Evolutionary conservation across 73 alveolate species (phyloP).

Genomic region (Paraurostyla sp.): DNA sequence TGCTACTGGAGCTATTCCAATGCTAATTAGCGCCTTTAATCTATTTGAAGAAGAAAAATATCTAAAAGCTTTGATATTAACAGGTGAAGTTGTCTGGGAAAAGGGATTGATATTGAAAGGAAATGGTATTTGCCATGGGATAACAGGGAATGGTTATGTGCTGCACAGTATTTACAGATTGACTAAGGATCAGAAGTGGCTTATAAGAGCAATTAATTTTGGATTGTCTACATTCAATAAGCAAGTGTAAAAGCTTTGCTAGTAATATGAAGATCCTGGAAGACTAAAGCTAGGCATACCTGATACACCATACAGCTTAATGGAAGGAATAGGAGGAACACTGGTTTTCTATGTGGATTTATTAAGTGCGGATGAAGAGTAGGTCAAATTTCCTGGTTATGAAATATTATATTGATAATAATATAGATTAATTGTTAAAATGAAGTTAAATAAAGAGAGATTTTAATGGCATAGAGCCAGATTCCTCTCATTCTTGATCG

Average conservation of each 20-base stretch:
- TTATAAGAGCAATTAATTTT: constrained; percentile 78
- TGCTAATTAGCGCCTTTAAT: constrained; percentile 84
- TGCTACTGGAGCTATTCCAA: constrained; percentile 95
- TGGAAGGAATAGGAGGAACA: constrained; percentile 75
- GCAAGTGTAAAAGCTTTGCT: constrained; percentile 44
- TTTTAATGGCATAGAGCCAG: constrained; percentile 21
- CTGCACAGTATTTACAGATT: constrained; percentile 80
- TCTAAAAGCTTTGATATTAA: constrained; percentile 76
- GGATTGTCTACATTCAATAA: constrained; percentile 73
- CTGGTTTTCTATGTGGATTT: neutral
- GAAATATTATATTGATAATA: constrained; percentile 17
- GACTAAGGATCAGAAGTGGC: constrained; percentile 85
- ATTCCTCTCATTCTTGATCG: no score
- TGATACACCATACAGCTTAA: constrained; percentile 64
- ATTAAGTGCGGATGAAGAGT: neutral
- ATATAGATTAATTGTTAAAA: neutral
- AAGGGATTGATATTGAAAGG: constrained; percentile 95
- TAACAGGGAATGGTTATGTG: constrained; percentile 93
- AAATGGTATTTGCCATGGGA: constrained; percentile 97
- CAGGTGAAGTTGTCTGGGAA: constrained; percentile 89
- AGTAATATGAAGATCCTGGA: constrained; percentile 15
- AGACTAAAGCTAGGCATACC: constrained; percentile 53
- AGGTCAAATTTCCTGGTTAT: constrained; percentile 55
- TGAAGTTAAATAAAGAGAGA: constrained; percentile 16
- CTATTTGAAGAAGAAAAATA: constrained; percentile 75